phyloP scores from a whole-genome alignment of 2,329 filamentous ascomycete species.

The Colletotrichum agaves region DNA sequence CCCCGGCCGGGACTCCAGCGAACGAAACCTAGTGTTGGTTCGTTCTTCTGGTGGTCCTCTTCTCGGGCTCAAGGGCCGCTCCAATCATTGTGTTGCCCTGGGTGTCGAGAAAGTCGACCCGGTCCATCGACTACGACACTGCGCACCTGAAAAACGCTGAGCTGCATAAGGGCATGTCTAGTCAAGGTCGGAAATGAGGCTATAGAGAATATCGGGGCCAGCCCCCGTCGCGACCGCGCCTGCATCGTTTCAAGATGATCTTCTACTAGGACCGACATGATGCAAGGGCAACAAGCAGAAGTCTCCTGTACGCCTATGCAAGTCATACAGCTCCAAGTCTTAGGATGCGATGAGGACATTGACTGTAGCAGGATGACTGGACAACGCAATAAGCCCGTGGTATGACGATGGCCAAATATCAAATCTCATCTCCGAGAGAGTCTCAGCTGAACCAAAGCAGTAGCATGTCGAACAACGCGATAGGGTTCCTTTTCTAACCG shows the following conservation, averaged over 20 bases:
- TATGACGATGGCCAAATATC: slow-evolving; percentile 20
- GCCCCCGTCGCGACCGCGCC: slow-evolving; percentile 27
- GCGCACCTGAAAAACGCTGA: slow-evolving; percentile 2
- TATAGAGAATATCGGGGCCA: slow-evolving; percentile 8
- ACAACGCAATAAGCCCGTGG: background rate
- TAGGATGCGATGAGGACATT: background rate
- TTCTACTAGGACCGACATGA: slow-evolving; percentile 33
- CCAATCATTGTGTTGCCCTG: slow-evolving; percentile 34
- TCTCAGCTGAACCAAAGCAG: slow-evolving; percentile 12
- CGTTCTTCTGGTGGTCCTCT: slow-evolving; percentile 23
- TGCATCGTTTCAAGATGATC: slow-evolving; percentile 38
- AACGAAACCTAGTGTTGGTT: slow-evolving; percentile 15
- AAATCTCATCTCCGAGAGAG: slow-evolving; percentile 28
- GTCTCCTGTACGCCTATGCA: slow-evolving; percentile 34
- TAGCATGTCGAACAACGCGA: slow-evolving; percentile 1
- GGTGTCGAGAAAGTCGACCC: slow-evolving; percentile 19
- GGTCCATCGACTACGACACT: slow-evolving; percentile 17
- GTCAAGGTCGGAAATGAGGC: background rate
- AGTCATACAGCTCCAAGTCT: slow-evolving; percentile 26
- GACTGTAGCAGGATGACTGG: slow-evolving; percentile 21
- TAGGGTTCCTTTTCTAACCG: background rate
- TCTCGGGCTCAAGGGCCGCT: slow-evolving; percentile 21
- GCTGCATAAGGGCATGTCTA: slow-evolving; percentile 28
- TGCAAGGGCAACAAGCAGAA: slow-evolving; percentile 28
- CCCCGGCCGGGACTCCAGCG: slow-evolving; percentile 30